A percentile compares a stretch with the other conserved stretches of the same genome.
Conservation (phyloP, 2,329 filamentous ascomycete species). For the Colletotrichum costaricense region DNA sequence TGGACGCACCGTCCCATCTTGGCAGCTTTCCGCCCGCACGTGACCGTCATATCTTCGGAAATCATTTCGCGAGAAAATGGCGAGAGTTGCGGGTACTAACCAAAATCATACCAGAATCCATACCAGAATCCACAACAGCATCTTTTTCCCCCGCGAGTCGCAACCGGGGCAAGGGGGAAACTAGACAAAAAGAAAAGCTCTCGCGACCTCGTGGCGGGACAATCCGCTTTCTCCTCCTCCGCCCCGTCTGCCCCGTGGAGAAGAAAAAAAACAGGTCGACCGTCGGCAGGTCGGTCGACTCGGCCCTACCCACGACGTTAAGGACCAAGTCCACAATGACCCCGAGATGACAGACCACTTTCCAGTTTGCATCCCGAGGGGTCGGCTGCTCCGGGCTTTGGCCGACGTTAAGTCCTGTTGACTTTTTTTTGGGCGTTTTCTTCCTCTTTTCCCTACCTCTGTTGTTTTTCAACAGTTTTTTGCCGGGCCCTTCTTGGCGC, state of each 20-base stretch:
- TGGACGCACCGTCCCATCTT: not conserved
- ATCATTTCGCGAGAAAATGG: slow-evolving; percentile 2
- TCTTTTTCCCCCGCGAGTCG: not conserved
- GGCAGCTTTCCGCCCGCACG: not conserved
- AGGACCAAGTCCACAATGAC: slow-evolving; percentile 31
- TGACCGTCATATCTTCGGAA: not conserved
- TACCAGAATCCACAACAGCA: slow-evolving; percentile 9
- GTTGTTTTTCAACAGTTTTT: not conserved
- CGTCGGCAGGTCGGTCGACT: not conserved
- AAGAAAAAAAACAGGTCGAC: slow-evolving; percentile 7
- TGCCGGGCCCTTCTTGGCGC: not conserved
- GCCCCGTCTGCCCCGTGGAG: slow-evolving; percentile 17
- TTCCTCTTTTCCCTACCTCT: not conserved
- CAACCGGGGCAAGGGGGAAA: not conserved
- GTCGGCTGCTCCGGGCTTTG: slow-evolving; percentile 27
- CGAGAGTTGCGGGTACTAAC: not conserved
- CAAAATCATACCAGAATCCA: slow-evolving; percentile 6
- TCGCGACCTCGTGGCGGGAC: not conserved
- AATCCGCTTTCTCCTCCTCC: slow-evolving; percentile 16
- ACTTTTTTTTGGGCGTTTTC: not conserved
- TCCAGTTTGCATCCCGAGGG: slow-evolving; percentile 14
- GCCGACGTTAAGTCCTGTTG: slow-evolving; percentile 20
- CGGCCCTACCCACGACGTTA: slow-evolving; percentile 26
- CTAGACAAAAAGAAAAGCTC: not conserved
- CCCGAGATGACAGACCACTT: slow-evolving; percentile 29